These are phyloP conservation scores for Rauvolfia tetraphylla DNA, from an alignment of 257 asterid species.

Conservation along the genomic window DNA sequence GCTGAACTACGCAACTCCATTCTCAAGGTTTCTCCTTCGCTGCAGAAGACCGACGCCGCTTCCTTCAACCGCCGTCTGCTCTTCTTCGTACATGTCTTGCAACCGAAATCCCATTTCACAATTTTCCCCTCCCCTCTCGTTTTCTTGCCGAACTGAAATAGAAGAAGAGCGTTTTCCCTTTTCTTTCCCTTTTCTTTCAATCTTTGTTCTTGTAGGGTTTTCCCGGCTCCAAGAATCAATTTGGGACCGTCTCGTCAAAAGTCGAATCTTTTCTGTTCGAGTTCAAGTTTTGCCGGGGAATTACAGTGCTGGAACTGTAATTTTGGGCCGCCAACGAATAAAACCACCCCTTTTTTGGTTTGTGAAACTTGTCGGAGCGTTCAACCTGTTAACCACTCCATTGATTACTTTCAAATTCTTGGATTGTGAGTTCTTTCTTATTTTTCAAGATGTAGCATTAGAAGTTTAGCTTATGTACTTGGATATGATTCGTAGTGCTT, in stretches of 20 bases:
- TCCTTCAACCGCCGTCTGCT: constrained; percentile 21
- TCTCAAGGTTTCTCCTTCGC: constrained; percentile 26
- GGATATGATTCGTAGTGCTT: neutral
- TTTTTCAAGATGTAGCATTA: too few species aligned
- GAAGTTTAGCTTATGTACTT: neutral
- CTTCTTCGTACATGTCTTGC: constrained; percentile 16
- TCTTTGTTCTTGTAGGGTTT: constrained; percentile 18
- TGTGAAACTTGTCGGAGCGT: constrained; percentile 70
- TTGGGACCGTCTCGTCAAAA: constrained; percentile 9
- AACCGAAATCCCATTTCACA: constrained; percentile 7
- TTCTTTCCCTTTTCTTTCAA: neutral
- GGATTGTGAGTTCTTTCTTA: constrained; percentile 53
- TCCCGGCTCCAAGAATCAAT: constrained; percentile 19
- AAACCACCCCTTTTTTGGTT: constrained; percentile 59
- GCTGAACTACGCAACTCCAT: constrained; percentile 26
- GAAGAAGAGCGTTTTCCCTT: constrained; percentile 17
- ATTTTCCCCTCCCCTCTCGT: constrained; percentile 21
- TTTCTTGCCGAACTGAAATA: constrained; percentile 10
- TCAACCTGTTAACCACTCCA: constrained; percentile 62
- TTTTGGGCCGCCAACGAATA: constrained; percentile 22
- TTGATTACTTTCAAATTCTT: constrained; percentile 77
- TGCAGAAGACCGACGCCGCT: constrained; percentile 15
- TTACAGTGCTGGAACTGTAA: constrained; percentile 77
- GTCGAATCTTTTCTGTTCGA: constrained; percentile 36
- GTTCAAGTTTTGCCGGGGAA: constrained; percentile 21